Evolutionary conservation across 1,284 basidiomycete species (phyloP).

Genomic region (Acaromyces ingoldii): DNA sequence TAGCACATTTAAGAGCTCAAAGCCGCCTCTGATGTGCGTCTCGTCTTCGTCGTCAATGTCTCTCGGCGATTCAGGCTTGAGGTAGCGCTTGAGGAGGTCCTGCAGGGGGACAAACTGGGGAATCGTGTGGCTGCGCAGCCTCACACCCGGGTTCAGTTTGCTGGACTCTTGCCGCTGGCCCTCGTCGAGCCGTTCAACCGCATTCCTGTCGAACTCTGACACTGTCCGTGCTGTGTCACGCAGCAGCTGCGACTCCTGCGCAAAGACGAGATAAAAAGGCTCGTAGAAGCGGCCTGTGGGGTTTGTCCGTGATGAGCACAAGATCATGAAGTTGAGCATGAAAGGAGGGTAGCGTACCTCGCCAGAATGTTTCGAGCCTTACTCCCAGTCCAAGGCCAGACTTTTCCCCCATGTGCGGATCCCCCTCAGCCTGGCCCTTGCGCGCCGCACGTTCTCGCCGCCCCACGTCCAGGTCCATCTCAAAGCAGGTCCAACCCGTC

Average conservation of each 20-base stretch:
- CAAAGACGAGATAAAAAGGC: slow-evolving; percentile 33
- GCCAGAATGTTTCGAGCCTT: slow-evolving; percentile 29
- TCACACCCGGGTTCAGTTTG: slow-evolving; percentile 9
- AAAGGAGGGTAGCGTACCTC: too few relatives aligned
- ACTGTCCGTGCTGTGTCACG: slow-evolving; percentile 12
- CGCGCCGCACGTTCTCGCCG: slow-evolving; percentile 20
- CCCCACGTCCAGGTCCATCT: slow-evolving; percentile 33
- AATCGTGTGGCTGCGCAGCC: slow-evolving; percentile 29
- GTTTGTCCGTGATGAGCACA: background rate
- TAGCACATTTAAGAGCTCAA: background rate
- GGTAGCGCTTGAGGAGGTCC: slow-evolving; percentile 22
- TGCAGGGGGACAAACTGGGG: slow-evolving; percentile 35
- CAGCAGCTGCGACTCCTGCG: slow-evolving; percentile 20
- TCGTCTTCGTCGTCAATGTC: slow-evolving; percentile 10
- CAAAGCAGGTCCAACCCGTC: slow-evolving; percentile 32
- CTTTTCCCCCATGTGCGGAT: background rate
- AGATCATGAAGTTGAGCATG: background rate
- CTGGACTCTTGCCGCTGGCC: slow-evolving; percentile 5
- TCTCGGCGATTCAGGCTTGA: slow-evolving; percentile 20
- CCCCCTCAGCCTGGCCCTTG: background rate
- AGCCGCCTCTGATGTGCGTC: background rate
- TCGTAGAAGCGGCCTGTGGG: slow-evolving; percentile 26
- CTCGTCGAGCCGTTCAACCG: background rate
- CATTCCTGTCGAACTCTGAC: slow-evolving; percentile 8
- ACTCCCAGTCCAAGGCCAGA: slow-evolving; percentile 24